A percentile compares a stretch with the other conserved stretches of the same genome.
These are phyloP conservation scores for Penicillium silybi DNA, from an alignment of 495 filamentous ascomycete genomes.

Conservation along the genomic window DNA sequence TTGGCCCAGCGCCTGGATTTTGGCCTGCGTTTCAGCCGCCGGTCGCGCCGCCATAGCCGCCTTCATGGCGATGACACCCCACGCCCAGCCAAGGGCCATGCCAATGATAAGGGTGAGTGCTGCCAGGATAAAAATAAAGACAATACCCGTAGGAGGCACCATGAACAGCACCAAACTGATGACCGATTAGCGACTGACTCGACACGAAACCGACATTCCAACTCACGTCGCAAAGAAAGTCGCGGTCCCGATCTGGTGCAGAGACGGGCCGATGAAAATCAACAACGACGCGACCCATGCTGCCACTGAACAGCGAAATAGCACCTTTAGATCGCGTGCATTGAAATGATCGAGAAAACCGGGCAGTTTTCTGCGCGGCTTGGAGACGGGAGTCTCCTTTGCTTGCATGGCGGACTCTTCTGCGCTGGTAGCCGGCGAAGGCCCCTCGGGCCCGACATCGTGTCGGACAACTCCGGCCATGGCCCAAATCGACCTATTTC, in stretches of 20 bases:
- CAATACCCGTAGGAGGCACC: constrained; percentile 35
- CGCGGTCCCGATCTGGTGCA: constrained; percentile 25
- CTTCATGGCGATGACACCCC: constrained; percentile 42
- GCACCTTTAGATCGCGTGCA: constrained; percentile 40
- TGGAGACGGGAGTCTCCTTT: constrained; percentile 2
- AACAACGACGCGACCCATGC: constrained; percentile 41
- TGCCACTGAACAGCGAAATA: constrained; percentile 41
- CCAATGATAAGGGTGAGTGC: constrained; percentile 32
- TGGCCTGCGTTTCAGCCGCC: constrained; percentile 32
- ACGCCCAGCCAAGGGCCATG: constrained; percentile 38
- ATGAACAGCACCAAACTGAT: constrained; percentile 34
- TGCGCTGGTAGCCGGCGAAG: constrained; percentile 6
- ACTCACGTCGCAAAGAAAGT: constrained; percentile 31
- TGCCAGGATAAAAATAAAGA: constrained; percentile 36
- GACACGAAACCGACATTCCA: neutral
- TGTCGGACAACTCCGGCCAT: constrained; percentile 14
- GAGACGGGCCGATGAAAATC: constrained; percentile 36
- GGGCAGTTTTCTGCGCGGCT: constrained; percentile 25
- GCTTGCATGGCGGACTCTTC: constrained; percentile 2
- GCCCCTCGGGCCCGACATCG: neutral
- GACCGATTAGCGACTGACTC: neutral
- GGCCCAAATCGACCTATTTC: neutral
- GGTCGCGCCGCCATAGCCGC: constrained; percentile 37
- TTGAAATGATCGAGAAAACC: constrained; percentile 43
- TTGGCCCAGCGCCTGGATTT: constrained; percentile 29